Conservation (phyloP, 495 filamentous ascomycete species). For the Wilcoxina mikolae region DNA sequence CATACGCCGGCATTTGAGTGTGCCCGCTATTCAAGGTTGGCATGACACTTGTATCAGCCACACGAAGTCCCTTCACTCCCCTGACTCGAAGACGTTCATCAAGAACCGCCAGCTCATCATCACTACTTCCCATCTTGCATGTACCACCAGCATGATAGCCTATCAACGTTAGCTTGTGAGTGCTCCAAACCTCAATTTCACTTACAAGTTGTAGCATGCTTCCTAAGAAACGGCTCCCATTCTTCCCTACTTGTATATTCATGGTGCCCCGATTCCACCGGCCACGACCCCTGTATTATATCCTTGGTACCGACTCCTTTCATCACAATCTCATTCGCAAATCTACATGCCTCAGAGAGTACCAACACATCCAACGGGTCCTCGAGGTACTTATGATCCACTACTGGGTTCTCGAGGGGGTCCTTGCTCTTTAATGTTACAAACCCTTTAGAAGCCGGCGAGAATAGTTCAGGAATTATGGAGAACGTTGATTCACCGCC, state of each 20-base stretch:
- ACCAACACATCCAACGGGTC: slow-evolving; percentile 38
- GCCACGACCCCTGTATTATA: slow-evolving; percentile 43
- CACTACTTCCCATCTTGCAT: slow-evolving; percentile 38
- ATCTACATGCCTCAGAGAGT: slow-evolving; percentile 36
- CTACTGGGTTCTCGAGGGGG: slow-evolving; percentile 33
- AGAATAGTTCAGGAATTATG: slow-evolving; percentile 26
- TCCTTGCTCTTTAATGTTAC: slow-evolving; percentile 32
- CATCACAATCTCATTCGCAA: slow-evolving; percentile 42
- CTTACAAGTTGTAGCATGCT: slow-evolving; percentile 1
- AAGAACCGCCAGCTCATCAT: slow-evolving; percentile 39
- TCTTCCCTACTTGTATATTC: neutral
- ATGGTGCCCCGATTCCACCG: slow-evolving; percentile 33
- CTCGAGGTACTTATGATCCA: slow-evolving; percentile 38
- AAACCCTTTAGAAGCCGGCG: slow-evolving; percentile 29
- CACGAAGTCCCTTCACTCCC: slow-evolving; percentile 39
- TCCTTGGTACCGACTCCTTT: slow-evolving; percentile 40
- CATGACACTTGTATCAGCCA: slow-evolving; percentile 45
- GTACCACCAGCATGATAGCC: slow-evolving; percentile 41
- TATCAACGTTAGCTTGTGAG: slow-evolving; percentile 9
- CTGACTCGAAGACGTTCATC: slow-evolving; percentile 40
- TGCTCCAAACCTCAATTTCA: slow-evolving; percentile 24
- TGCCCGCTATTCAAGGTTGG: slow-evolving; percentile 42
- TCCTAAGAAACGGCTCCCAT: neutral
- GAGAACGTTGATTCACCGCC: slow-evolving; percentile 35
- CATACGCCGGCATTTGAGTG: slow-evolving; percentile 45